Conservation (phyloP, 2,329 filamentous ascomycete species). For the Fusarium burgessii region DNA sequence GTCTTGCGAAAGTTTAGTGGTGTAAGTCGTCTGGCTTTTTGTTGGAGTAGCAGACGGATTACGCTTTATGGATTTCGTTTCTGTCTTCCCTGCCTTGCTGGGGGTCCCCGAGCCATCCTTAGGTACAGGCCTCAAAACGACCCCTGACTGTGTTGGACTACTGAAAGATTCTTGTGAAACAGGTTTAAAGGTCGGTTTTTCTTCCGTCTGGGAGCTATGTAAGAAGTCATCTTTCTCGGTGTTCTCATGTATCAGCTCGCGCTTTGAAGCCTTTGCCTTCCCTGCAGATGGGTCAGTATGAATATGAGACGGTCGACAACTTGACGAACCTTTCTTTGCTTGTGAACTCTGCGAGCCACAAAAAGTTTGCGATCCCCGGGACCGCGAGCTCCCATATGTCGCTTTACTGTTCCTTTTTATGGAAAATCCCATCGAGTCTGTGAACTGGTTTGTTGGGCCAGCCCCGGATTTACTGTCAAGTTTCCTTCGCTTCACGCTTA, state of each 20-base stretch:
- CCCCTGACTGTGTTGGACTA: constrained; percentile 24
- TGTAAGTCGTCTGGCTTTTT: constrained; percentile 6
- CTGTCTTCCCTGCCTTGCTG: constrained; percentile 12
- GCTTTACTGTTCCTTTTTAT: constrained; percentile 29
- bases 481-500: constrained; percentile 36
- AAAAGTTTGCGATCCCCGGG: constrained; percentile 31
- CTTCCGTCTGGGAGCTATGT: constrained; percentile 16
- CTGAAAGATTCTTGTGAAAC: constrained; percentile 23
- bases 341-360: constrained; percentile 42
- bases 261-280: neutral
- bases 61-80: constrained; percentile 8
- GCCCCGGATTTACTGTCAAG: constrained; percentile 4
- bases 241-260: neutral
- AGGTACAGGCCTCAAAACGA: constrained; percentile 12
- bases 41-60: constrained; percentile 26
- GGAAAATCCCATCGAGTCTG: constrained; percentile 42
- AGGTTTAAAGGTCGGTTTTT: constrained; percentile 19
- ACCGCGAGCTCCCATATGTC: constrained; percentile 47
- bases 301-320: neutral
- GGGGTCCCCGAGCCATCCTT: constrained; percentile 28
- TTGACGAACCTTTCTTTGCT: constrained; percentile 35
- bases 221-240: neutral
- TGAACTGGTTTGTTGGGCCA: constrained; percentile 42
- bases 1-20: constrained; percentile 24
- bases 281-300: constrained; percentile 16